Evolutionary conservation across 345 rosid genomes (phyloP).

Genomic region (Hibiscus trionum): DNA sequence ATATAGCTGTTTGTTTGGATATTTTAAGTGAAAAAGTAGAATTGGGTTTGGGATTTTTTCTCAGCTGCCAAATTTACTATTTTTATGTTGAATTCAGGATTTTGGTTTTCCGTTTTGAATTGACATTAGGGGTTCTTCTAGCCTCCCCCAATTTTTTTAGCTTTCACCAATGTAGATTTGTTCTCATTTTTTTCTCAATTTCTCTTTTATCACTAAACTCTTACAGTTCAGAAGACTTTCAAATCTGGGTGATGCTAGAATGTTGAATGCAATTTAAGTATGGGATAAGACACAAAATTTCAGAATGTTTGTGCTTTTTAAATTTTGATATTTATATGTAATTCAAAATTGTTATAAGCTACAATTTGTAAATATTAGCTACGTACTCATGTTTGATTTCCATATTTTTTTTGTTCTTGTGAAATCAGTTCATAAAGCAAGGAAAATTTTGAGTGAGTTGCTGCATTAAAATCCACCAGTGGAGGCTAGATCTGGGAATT

Average conservation of each 20-base stretch:
- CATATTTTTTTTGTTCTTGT: background rate
- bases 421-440: constrained; percentile 23
- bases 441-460: constrained; percentile 13
- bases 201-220: background rate
- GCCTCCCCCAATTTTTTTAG: background rate
- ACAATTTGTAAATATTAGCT: constrained; percentile 7
- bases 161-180: constrained; percentile 13
- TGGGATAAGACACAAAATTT: background rate
- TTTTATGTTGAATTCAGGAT: background rate
- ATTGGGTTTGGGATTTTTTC: constrained; percentile 13
- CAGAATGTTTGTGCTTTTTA: constrained; percentile 7
- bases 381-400: constrained; percentile 8
- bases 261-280: constrained; percentile 7
- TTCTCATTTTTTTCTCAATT: background rate
- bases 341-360: background rate
- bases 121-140: background rate
- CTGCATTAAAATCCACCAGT: background rate
- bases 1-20: background rate
- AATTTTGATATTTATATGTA: background rate
- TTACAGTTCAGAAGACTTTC: background rate
- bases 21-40: constrained; percentile 4
- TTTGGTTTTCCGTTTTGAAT: background rate
- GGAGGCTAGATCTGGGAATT: constrained; percentile 16
- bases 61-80: constrained; percentile 12
- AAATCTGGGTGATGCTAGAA: constrained; percentile 3